Conservation (phyloP, 192 early-diverging fungal genomes). For the Coemansia sp. region DNA sequence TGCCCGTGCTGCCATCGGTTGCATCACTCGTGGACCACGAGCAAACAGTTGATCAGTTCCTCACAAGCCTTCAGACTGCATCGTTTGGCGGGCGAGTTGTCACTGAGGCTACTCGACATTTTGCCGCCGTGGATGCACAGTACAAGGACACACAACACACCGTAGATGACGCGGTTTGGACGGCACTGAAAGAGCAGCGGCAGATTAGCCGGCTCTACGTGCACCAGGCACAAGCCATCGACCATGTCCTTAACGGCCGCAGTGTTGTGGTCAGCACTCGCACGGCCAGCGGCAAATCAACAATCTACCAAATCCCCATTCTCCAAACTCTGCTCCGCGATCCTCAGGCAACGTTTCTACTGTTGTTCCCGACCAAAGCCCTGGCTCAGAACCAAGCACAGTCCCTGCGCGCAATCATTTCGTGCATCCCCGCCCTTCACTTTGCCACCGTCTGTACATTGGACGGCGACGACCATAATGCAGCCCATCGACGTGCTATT, state of each 20-base stretch:
- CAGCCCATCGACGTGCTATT: conserved; percentile 46
- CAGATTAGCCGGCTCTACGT: conserved; percentile 56
- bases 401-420: conserved; percentile 45
- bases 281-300: conserved; percentile 80
- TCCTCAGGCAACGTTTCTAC: conserved; percentile 46
- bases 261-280: conserved; percentile 67
- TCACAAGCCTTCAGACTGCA: background rate
- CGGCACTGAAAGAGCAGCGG: conserved; percentile 1
- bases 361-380: conserved; percentile 80
- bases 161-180: conserved; percentile 2
- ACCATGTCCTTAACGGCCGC: conserved; percentile 28
- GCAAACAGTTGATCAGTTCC: conserved; percentile 8
- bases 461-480: conserved; percentile 12
- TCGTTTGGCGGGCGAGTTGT: conserved; percentile 6
- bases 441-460: conserved; percentile 32
- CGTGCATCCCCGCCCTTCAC: conserved; percentile 1
- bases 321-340: conserved; percentile 55
- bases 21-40: background rate
- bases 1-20: background rate
- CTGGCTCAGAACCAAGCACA: conserved; percentile 75
- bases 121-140: conserved; percentile 3
- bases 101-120: background rate
- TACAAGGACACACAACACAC: background rate
- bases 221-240: conserved; percentile 73
- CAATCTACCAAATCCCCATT: conserved; percentile 72